These are phyloP conservation scores for Cucurbita pepo DNA, from an alignment of 306 rosid species.

Conservation along the genomic window DNA sequence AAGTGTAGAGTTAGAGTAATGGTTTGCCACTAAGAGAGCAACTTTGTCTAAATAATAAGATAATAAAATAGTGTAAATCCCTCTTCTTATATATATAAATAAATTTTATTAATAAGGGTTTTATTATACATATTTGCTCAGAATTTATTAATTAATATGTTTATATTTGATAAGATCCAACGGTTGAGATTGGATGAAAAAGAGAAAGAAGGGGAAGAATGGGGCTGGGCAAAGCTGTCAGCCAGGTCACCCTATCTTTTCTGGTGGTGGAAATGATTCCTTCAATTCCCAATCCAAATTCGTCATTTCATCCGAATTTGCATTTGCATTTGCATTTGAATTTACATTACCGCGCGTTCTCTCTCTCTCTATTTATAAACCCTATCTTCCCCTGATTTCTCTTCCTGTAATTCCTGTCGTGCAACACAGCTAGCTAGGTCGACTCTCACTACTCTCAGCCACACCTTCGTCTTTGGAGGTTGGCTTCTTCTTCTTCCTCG, in stretches of 20 bases:
- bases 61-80: not conserved
- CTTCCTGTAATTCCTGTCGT: not conserved
- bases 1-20: not conserved
- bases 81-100: not conserved
- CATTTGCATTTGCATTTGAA: not conserved
- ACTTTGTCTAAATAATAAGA: not conserved
- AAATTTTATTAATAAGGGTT: too few relatives aligned
- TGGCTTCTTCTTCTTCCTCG: not conserved
- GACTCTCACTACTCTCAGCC: not conserved
- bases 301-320: conserved; percentile 1
- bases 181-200: not conserved
- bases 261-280: conserved; percentile 15
- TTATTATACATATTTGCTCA: too few relatives aligned
- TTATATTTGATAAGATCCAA: not conserved
- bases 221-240: conserved; percentile 11
- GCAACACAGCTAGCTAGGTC: not conserved
- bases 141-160: too few relatives aligned
- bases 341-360: too few relatives aligned
- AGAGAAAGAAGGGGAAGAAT: not conserved
- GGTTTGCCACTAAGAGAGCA: not conserved
- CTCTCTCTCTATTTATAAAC: conserved; percentile 3
- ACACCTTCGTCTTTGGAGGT: conserved; percentile 6
- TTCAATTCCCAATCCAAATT: conserved; percentile 4
- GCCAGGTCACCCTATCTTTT: conserved; percentile 15
- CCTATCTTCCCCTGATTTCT: not conserved